A percentile compares a stretch with the other conserved stretches of the same genome.
Conservation (phyloP, 2,329 filamentous ascomycete genomes). For the Alternaria sp. region DNA sequence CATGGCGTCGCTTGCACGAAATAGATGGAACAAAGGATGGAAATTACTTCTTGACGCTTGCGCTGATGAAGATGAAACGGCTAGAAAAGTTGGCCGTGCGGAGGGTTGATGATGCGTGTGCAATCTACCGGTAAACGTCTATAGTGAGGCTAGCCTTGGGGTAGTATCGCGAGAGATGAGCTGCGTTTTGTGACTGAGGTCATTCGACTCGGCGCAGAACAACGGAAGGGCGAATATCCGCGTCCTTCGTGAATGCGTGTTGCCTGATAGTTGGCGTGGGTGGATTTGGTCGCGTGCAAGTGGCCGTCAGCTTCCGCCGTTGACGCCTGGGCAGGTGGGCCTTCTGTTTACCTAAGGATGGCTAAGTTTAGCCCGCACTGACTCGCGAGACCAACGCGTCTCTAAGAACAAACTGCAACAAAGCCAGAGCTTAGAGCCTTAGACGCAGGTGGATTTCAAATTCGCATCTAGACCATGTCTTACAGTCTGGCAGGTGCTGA, state of each 20-base stretch:
- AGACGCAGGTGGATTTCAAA: neutral
- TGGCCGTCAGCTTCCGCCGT: slow-evolving; percentile 7
- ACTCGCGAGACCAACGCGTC: neutral
- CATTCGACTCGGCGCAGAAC: neutral
- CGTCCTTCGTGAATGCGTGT: neutral
- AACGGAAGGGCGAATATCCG: slow-evolving; percentile 8
- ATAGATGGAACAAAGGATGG: neutral
- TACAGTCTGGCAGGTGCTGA: neutral
- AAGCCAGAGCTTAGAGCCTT: neutral
- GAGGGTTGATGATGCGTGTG: neutral
- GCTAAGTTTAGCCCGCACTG: slow-evolving; percentile 11
- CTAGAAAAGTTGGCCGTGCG: neutral
- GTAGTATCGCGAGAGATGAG: neutral
- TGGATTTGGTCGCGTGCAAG: neutral
- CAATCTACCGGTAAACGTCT: neutral
- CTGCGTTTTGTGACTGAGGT: neutral
- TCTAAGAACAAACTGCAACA: neutral
- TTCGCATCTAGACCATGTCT: neutral
- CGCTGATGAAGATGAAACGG: slow-evolving; percentile 3
- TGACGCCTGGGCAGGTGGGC: neutral
- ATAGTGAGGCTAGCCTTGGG: neutral
- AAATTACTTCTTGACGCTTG: neutral
- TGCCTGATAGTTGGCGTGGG: neutral
- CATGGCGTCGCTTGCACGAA: neutral
- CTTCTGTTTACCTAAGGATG: slow-evolving; percentile 20